These are phyloP conservation scores for Elsinoe arachidis DNA, from an alignment of 2,329 filamentous ascomycete genomes.

Conservation along the genomic window DNA sequence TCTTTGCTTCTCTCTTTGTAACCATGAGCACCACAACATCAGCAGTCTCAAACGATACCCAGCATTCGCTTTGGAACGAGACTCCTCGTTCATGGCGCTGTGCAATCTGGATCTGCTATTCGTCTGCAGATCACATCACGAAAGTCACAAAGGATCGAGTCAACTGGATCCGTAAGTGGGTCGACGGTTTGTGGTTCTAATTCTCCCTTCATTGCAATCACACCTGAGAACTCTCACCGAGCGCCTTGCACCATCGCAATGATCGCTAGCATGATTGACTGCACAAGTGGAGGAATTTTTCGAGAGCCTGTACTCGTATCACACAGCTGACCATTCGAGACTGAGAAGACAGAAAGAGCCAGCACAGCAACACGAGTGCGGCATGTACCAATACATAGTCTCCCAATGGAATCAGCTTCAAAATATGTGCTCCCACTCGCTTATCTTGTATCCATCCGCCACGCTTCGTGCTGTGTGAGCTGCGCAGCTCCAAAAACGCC, in stretches of 20 bases:
- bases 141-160: not conserved
- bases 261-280: too few relatives aligned
- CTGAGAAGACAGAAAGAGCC: too few relatives aligned
- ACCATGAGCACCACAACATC: too few relatives aligned
- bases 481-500: not conserved
- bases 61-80: not conserved
- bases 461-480: too few relatives aligned
- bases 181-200: not conserved
- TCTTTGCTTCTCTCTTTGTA: not conserved
- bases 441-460: too few relatives aligned
- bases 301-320: too few relatives aligned
- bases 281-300: not conserved
- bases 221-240: not conserved
- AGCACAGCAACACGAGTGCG: not conserved
- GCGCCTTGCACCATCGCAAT: not conserved
- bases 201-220: not conserved
- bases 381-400: not conserved
- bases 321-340: too few relatives aligned
- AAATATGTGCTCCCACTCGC: too few relatives aligned
- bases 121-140: not conserved
- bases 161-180: conserved; percentile 6
- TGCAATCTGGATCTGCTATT: too few relatives aligned
- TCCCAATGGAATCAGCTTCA: not conserved
- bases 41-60: too few relatives aligned
- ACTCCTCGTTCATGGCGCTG: too few relatives aligned